phyloP scores from a whole-genome alignment of 1,139 yeast species.

The Suhomyces guaymorum region DNA sequence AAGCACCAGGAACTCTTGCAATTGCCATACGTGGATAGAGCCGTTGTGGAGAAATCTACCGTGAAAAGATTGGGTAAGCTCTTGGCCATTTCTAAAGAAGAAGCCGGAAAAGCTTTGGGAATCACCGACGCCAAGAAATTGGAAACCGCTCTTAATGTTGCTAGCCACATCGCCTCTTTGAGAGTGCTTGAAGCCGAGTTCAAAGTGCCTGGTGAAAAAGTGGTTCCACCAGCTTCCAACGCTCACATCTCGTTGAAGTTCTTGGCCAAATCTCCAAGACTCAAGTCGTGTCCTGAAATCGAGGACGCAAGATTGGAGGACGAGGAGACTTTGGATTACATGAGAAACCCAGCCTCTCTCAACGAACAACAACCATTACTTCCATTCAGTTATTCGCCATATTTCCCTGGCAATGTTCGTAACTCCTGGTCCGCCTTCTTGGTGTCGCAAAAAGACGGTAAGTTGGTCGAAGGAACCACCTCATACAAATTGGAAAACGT shows the following conservation, averaged over 20 bases:
- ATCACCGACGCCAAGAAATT: slow-evolving; percentile 48
- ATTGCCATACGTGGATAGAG: slow-evolving; percentile 67
- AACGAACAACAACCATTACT: slow-evolving; percentile 66
- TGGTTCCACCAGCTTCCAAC: slow-evolving; percentile 72
- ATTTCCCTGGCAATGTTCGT: slow-evolving; percentile 59
- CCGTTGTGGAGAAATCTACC: slow-evolving; percentile 41
- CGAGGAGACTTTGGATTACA: slow-evolving; percentile 60
- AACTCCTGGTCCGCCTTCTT: slow-evolving; percentile 70
- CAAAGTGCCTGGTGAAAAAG: slow-evolving; percentile 83
- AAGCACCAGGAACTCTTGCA: slow-evolving; percentile 70
- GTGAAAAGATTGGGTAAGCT: slow-evolving; percentile 68
- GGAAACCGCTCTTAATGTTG: slow-evolving; percentile 56
- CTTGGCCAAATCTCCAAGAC: slow-evolving; percentile 68
- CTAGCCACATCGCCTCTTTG: slow-evolving; percentile 66
- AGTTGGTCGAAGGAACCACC: slow-evolving; percentile 62
- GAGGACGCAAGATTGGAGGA: slow-evolving; percentile 38
- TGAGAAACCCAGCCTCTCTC: slow-evolving; percentile 70
- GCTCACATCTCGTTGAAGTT: slow-evolving; percentile 77
- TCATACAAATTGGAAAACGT: slow-evolving; percentile 57
- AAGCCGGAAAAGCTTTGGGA: slow-evolving; percentile 59
- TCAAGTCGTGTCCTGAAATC: slow-evolving; percentile 58
- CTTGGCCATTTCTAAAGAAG: slow-evolving; percentile 55
- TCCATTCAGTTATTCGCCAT: slow-evolving; percentile 69
- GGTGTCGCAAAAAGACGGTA: slow-evolving; percentile 72
- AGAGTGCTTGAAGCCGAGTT: slow-evolving; percentile 72